Percentiles rank a stretch among this genome's conserved stretches.
These are phyloP conservation scores for Populus pruinosa DNA, from an alignment of 345 rosid genomes.

Conservation along the genomic window DNA sequence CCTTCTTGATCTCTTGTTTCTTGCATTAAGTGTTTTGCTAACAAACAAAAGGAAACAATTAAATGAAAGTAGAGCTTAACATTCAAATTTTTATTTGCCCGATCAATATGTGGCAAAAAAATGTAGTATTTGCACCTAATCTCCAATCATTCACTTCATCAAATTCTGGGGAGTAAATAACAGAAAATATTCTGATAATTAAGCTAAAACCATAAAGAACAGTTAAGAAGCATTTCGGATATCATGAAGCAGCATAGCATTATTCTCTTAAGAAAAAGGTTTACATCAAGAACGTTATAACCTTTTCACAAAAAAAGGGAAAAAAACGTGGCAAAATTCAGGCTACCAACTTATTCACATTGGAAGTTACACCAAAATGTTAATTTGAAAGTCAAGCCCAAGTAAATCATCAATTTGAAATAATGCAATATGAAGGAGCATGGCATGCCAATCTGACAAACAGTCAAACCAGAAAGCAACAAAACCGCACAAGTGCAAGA, in stretches of 20 bases:
- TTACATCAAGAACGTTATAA: background rate
- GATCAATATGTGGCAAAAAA: too few relatives aligned
- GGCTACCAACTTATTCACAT: background rate
- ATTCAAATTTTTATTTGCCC: background rate
- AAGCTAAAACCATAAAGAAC: background rate
- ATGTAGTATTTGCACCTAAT: too few relatives aligned
- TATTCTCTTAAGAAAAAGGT: too few relatives aligned
- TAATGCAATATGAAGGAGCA: background rate
- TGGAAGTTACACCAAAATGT: background rate
- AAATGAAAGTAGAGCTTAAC: background rate
- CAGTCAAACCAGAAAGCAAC: background rate
- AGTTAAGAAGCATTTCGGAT: too few relatives aligned
- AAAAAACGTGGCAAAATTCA: too few relatives aligned
- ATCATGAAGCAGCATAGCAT: too few relatives aligned
- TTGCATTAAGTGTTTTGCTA: background rate
- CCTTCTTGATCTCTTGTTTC: background rate
- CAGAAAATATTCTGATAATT: background rate
- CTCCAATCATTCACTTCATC: background rate
- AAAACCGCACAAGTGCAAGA: background rate
- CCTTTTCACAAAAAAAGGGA: background rate
- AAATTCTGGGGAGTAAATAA: background rate
- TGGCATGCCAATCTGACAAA: background rate
- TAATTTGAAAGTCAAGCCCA: too few relatives aligned
- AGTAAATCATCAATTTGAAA: too few relatives aligned
- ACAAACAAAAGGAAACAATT: background rate